Evolutionary conservation across 2,329 filamentous ascomycete genomes (phyloP).

Genomic region (Monosporascus sp.): DNA sequence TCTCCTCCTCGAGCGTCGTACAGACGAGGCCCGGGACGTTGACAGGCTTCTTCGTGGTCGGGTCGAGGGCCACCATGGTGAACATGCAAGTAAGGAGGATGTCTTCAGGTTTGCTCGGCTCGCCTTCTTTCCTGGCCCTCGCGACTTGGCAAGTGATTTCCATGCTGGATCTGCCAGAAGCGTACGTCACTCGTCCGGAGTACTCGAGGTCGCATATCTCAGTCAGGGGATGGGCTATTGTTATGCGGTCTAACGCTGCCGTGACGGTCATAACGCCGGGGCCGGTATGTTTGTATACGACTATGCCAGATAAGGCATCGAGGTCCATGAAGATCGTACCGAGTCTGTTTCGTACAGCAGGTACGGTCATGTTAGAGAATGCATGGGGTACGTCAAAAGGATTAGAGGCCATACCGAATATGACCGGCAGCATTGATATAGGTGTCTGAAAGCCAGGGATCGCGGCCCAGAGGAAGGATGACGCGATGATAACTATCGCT

Average conservation of each 20-base stretch:
- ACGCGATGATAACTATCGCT: constrained; percentile 65
- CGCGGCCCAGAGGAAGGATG: constrained; percentile 64
- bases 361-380: neutral
- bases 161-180: constrained; percentile 66
- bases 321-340: constrained; percentile 76
- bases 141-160: constrained; percentile 71
- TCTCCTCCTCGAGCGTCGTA: constrained; percentile 60
- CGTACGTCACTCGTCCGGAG: constrained; percentile 58
- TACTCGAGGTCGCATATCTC: constrained; percentile 76
- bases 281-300: constrained; percentile 66
- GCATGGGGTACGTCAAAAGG: constrained; percentile 34
- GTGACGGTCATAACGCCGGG: constrained; percentile 47
- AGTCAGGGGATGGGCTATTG: constrained; percentile 62
- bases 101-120: constrained; percentile 41
- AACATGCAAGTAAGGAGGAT: constrained; percentile 50
- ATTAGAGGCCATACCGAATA: constrained; percentile 48
- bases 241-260: constrained; percentile 45
- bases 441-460: constrained; percentile 72
- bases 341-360: constrained; percentile 36
- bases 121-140: constrained; percentile 56
- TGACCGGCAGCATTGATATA: constrained; percentile 74
- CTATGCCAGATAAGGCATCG: constrained; percentile 69
- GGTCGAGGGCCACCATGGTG: constrained; percentile 72
- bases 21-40: constrained; percentile 49
- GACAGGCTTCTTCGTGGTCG: constrained; percentile 60